A percentile compares a stretch with the other conserved stretches of the same genome.
Conservation (phyloP, 371 early-diverging fungal species). For the Cladochytrium tenue region DNA sequence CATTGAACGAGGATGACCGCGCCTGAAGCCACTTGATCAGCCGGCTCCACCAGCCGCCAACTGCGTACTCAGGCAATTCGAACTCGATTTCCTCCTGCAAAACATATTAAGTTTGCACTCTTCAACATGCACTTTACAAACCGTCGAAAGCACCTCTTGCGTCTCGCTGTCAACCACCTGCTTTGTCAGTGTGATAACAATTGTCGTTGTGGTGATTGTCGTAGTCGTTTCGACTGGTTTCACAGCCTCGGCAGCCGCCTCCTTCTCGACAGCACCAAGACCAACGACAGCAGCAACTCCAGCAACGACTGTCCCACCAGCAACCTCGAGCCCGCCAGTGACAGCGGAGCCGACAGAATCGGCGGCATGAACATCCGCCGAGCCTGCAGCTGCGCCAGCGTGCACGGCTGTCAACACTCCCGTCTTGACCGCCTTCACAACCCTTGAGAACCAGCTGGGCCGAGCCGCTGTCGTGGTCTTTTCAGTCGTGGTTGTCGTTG, state of each 20-base stretch:
- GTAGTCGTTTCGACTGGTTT: no score
- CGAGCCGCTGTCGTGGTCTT: no score
- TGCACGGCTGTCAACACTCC: background rate
- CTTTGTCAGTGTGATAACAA: background rate
- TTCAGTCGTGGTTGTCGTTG: background rate
- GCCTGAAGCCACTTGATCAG: background rate
- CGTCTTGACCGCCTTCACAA: background rate
- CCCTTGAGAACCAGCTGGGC: background rate
- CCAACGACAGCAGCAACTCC: background rate
- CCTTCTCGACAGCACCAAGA: no score
- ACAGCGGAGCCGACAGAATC: no score
- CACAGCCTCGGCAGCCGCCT: no score
- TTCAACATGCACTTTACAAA: background rate
- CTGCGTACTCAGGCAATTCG: background rate
- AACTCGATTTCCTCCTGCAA: background rate
- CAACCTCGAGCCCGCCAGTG: no score
- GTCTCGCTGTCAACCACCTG: background rate
- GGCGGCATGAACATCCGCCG: no score
- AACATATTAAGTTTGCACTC: background rate
- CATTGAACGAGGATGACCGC: background rate
- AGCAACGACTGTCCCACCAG: background rate
- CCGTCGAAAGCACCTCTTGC: background rate
- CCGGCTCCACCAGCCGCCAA: background rate
- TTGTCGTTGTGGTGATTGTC: no score
- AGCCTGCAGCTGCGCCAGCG: background rate